phyloP scores from a whole-genome alignment of 108 stramenopile genomes.

The Discostella stelligeroides region DNA sequence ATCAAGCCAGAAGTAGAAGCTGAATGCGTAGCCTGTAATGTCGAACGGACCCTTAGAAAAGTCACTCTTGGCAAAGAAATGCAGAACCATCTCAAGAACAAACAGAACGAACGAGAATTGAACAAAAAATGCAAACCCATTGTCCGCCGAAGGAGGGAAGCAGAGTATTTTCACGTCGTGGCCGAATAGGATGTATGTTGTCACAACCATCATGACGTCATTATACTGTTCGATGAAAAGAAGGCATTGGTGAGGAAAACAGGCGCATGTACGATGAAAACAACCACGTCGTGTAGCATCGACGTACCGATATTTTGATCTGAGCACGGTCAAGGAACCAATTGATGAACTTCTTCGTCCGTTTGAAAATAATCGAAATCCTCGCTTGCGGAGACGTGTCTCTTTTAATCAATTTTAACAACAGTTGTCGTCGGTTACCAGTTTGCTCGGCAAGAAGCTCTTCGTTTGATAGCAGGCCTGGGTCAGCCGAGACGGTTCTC shows the following conservation, averaged over 20 bases:
- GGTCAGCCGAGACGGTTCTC: slow-evolving; percentile 58
- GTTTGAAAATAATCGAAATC: slow-evolving; percentile 1
- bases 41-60: slow-evolving; percentile 46
- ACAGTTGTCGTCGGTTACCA: slow-evolving; percentile 33
- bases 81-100: slow-evolving; percentile 55
- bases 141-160: slow-evolving; percentile 54
- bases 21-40: slow-evolving; percentile 52
- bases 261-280: neutral
- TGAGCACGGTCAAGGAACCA: slow-evolving; percentile 55
- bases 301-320: slow-evolving; percentile 57
- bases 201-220: slow-evolving; percentile 65
- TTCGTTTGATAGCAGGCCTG: slow-evolving; percentile 53
- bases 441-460: slow-evolving; percentile 37
- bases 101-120: slow-evolving; percentile 61
- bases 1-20: slow-evolving; percentile 82
- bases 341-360: slow-evolving; percentile 26
- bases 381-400: slow-evolving; percentile 19
- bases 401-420: slow-evolving; percentile 38
- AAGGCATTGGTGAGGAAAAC: neutral
- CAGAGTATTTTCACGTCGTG: slow-evolving; percentile 57
- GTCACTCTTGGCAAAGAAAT: slow-evolving; percentile 56
- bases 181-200: slow-evolving; percentile 69
- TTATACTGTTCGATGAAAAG: slow-evolving; percentile 32
- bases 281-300: neutral
- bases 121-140: slow-evolving; percentile 50